These are phyloP conservation scores for Mytilinidion resinicola DNA, from an alignment of 495 filamentous ascomycete genomes.

Conservation along the genomic window DNA sequence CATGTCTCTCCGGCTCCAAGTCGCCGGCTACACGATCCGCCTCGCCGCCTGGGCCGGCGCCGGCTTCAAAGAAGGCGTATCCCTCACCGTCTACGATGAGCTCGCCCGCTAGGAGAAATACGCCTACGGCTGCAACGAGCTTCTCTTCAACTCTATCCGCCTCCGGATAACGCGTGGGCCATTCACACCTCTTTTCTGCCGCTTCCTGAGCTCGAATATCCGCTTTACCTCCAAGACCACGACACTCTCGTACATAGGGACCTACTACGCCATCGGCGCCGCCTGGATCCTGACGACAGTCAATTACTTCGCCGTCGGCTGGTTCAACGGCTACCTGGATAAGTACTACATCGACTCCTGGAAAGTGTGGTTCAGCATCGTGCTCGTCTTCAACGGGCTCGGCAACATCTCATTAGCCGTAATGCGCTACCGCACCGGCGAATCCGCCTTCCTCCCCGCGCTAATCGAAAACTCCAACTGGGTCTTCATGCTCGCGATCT, in stretches of 20 bases:
- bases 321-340: conserved; percentile 44
- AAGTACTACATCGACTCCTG: conserved; percentile 45
- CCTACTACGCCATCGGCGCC: conserved; percentile 75
- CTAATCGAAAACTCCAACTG: conserved; percentile 37
- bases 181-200: conserved; percentile 71
- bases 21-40: conserved; percentile 38
- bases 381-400: conserved; percentile 46
- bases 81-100: conserved; percentile 43
- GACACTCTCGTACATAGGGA: conserved; percentile 75
- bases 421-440: conserved; percentile 44
- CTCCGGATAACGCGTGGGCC: conserved; percentile 53
- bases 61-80: conserved; percentile 46
- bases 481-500: conserved; percentile 44
- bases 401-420: conserved; percentile 44
- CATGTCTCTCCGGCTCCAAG: conserved; percentile 40
- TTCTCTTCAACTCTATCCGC: conserved; percentile 51
- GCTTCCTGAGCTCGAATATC: conserved; percentile 67
- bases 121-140: conserved; percentile 39
- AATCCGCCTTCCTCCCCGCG: conserved; percentile 32
- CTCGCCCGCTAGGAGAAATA: conserved; percentile 45
- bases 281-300: conserved; percentile 71
- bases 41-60: conserved; percentile 39
- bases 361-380: conserved; percentile 38
- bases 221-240: conserved; percentile 74
- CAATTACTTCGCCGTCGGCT: conserved; percentile 70